These are phyloP conservation scores for Neopestalotiopsis rosae DNA, from an alignment of 2,329 filamentous ascomycete genomes.

Conservation along the genomic window DNA sequence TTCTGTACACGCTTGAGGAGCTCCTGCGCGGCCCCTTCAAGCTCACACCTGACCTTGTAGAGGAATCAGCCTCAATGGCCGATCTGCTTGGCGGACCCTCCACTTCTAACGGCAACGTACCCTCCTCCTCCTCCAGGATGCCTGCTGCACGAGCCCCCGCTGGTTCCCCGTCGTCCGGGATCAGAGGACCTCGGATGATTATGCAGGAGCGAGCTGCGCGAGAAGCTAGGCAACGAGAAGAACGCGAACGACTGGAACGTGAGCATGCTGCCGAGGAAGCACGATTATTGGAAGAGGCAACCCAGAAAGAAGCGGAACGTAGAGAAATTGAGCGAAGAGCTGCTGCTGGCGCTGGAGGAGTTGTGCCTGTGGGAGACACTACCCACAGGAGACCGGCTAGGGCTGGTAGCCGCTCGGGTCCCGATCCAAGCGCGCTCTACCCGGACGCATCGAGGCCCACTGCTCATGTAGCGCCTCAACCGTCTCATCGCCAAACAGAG, in stretches of 20 bases:
- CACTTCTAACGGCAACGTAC: conserved; percentile 60
- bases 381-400: conserved; percentile 26
- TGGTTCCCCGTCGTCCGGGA: conserved; percentile 63
- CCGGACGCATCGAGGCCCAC: conserved; percentile 25
- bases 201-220: conserved; percentile 86
- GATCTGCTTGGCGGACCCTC: conserved; percentile 69
- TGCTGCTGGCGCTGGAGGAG: conserved; percentile 45
- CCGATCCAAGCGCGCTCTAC: conserved; percentile 26
- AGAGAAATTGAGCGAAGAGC: conserved; percentile 47
- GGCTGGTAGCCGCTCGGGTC: conserved; percentile 26
- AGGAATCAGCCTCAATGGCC: conserved; percentile 93
- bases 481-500: conserved; percentile 31
- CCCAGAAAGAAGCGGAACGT: conserved; percentile 64
- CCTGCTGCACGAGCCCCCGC: conserved; percentile 56
- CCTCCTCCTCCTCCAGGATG: conserved; percentile 49
- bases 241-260: conserved; percentile 57
- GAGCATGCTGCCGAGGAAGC: conserved; percentile 64
- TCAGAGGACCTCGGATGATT: conserved; percentile 86
- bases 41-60: conserved; percentile 83
- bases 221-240: conserved; percentile 72
- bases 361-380: conserved; percentile 24
- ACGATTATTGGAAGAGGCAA: conserved; percentile 58
- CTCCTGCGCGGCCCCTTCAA: conserved; percentile 80
- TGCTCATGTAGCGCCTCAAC: conserved; percentile 26
- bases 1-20: conserved; percentile 91